Base-by-base conservation (phyloP, 352 stramenopile genomes). In the Phytophthora palmivora region DNA sequence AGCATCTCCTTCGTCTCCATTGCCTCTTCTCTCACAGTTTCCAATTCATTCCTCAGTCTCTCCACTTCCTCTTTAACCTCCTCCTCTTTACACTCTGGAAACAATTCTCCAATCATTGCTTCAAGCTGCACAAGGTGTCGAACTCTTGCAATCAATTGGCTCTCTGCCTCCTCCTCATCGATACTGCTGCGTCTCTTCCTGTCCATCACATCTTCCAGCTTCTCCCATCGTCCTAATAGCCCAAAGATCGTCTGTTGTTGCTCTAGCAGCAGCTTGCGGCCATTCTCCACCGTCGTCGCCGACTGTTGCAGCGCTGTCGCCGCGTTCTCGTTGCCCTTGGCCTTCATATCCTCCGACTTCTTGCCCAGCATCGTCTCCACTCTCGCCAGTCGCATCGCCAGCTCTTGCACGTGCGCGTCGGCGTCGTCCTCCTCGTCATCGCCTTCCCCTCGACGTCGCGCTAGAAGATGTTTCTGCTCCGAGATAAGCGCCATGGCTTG, bases 291-390 rank as follows among this genome's bases (percentile, higher is more conserved):
- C 0, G 72, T 60, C 16, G 33, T 42, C 8, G 84, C 76, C 16
- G 82, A 82, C 49, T 91, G 80, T 46, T 74, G 63, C 38, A 93
- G 76, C 57, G 80, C 73, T 14, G 70, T 52, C 18, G 74, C 72
- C 12, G 84, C 84, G 15, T 52, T 60, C 18, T 84, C 76, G 55
- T 91, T 93, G 22, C 80, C 77, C 53, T 91, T 93, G 14, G 44
- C 36, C 54, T 72, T 74, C 82, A 93, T 91, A 54, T 93, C 84
- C n/a, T 87, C 77, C 61, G 82, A 78, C 67, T 93, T 93, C 55
- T 89, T 89, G 24, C 44, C 59, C 45, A 93, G 58, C 74, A 91
- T 84, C 30, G 56, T 50, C 51, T 84, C 76, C 19, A 93, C 84
- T 30, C 59, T 50, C 19, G 51, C 32, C 9, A 92, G 66, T 2